phyloP scores from a whole-genome alignment of 2,329 filamentous ascomycete genomes.

The Laburnicola sp. region DNA sequence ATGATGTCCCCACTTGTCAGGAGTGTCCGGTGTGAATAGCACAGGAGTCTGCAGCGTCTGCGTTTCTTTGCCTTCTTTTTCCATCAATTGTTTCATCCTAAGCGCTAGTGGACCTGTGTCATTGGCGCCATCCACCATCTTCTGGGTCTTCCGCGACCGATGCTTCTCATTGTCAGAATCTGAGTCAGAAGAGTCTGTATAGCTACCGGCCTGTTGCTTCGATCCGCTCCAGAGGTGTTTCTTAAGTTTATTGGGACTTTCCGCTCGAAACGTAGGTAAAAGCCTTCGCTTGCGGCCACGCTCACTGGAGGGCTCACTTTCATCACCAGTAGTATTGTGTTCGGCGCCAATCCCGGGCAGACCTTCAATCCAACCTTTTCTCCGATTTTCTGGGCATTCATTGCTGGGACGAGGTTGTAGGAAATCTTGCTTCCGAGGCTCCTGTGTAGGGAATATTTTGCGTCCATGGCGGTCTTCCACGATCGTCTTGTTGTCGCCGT shows the following conservation, averaged over 20 bases:
- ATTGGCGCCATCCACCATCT: constrained; percentile 50
- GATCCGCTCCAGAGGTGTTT: constrained; percentile 37
- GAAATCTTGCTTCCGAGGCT: constrained; percentile 29
- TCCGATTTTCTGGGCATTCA: constrained; percentile 38
- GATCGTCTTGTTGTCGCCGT: constrained; percentile 74
- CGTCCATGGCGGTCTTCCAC: constrained; percentile 79
- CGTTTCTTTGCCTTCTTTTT: constrained; percentile 46
- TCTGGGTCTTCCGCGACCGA: constrained; percentile 54
- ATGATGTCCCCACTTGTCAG: constrained; percentile 44
- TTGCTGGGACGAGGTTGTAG: constrained; percentile 39
- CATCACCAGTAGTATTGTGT: constrained; percentile 34
- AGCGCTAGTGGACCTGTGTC: constrained; percentile 53
- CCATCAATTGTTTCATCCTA: constrained; percentile 50
- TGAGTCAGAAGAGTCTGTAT: constrained; percentile 40
- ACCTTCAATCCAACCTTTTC: constrained; percentile 40
- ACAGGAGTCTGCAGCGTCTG: constrained; percentile 43
- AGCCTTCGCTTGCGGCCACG: constrained; percentile 43
- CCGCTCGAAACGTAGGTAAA: constrained; percentile 36
- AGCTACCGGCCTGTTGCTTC: constrained; percentile 31
- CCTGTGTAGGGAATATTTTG: constrained; percentile 62
- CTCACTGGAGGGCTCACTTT: constrained; percentile 44
- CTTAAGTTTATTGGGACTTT: constrained; percentile 33
- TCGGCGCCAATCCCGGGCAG: constrained; percentile 31
- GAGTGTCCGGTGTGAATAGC: constrained; percentile 48
- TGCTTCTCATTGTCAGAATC: constrained; percentile 54